phyloP scores from a whole-genome alignment of 371 early-diverging fungal genomes.

The Apophysomyces elegans region DNA sequence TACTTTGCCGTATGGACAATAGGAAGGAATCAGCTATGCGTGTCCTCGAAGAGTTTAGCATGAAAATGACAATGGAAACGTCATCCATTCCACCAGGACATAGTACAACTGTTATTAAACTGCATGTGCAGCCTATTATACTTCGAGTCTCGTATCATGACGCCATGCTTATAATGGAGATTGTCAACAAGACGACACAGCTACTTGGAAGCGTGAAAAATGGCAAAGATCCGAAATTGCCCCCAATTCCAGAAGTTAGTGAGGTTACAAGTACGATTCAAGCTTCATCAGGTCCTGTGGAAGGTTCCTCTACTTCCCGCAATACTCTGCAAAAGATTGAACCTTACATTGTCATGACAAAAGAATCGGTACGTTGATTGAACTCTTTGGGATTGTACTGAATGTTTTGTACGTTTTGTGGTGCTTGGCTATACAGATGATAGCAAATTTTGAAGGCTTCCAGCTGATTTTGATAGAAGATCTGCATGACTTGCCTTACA shows the following conservation, averaged over 20 bases:
- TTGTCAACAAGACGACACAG: constrained; percentile 76
- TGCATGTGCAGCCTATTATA: constrained; percentile 68
- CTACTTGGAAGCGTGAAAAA: constrained; percentile 43
- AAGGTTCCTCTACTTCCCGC: neutral
- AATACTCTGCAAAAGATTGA: constrained; percentile 25
- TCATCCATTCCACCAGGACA: constrained; percentile 53
- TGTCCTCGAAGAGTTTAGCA: constrained; percentile 84
- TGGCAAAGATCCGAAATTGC: neutral
- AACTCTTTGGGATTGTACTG: neutral
- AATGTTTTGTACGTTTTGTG: neutral
- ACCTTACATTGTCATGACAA: constrained; percentile 53
- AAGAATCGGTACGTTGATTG: constrained; percentile 42
- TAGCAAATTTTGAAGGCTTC: constrained; percentile 60
- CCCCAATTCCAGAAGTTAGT: constrained; percentile 15
- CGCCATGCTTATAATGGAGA: constrained; percentile 77
- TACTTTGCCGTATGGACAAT: constrained; percentile 87
- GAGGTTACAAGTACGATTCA: constrained; percentile 1
- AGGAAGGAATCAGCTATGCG: constrained; percentile 73
- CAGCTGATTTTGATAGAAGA: constrained; percentile 84
- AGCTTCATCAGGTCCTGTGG: neutral
- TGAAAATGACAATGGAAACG: constrained; percentile 69
- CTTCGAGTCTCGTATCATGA: constrained; percentile 85
- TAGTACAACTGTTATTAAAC: constrained; percentile 58
- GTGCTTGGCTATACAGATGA: constrained; percentile 24
- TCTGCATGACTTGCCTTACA: constrained; percentile 75